These are phyloP conservation scores for Ganoderma multipileum DNA, from an alignment of 1,284 basidiomycete genomes.

Conservation along the genomic window DNA sequence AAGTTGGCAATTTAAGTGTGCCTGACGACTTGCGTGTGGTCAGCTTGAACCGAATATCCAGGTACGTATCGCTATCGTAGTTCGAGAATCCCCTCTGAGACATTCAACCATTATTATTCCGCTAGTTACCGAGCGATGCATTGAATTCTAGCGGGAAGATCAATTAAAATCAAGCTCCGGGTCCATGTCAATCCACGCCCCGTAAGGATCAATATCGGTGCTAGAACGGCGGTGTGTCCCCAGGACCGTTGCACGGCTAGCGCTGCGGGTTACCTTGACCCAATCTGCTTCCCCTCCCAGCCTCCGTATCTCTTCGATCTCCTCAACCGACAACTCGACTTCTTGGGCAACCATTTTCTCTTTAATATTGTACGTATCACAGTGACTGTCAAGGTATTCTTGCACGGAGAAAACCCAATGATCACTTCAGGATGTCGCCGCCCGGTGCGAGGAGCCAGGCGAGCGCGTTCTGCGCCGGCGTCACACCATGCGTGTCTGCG, in stretches of 20 bases:
- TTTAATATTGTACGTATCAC: not conserved
- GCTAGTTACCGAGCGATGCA: too few relatives aligned
- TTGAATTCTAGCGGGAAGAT: too few relatives aligned
- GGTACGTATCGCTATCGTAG: too few relatives aligned
- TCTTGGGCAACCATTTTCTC: constrained; percentile 43
- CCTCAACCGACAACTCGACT: constrained; percentile 41
- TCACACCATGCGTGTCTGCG: constrained; percentile 30
- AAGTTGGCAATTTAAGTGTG: too few relatives aligned
- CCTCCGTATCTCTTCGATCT: constrained; percentile 42
- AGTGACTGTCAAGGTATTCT: constrained; percentile 38
- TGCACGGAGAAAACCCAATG: not conserved
- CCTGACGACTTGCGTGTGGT: too few relatives aligned
- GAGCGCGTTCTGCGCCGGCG: constrained; percentile 50
- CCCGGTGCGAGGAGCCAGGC: constrained; percentile 53
- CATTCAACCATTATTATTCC: too few relatives aligned
- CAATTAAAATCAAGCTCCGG: too few relatives aligned
- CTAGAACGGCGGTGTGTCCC: constrained; percentile 29
- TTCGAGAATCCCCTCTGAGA: too few relatives aligned
- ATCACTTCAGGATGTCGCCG: constrained; percentile 41
- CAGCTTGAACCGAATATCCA: too few relatives aligned
- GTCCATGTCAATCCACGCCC: too few relatives aligned
- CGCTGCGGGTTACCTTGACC: constrained; percentile 23
- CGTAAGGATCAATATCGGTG: not conserved
- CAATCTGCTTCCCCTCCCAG: constrained; percentile 37
- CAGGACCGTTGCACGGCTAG: constrained; percentile 13